Base-by-base conservation (phyloP, 2,329 filamentous ascomycete genomes). In the Aspergillus glaucus region DNA sequence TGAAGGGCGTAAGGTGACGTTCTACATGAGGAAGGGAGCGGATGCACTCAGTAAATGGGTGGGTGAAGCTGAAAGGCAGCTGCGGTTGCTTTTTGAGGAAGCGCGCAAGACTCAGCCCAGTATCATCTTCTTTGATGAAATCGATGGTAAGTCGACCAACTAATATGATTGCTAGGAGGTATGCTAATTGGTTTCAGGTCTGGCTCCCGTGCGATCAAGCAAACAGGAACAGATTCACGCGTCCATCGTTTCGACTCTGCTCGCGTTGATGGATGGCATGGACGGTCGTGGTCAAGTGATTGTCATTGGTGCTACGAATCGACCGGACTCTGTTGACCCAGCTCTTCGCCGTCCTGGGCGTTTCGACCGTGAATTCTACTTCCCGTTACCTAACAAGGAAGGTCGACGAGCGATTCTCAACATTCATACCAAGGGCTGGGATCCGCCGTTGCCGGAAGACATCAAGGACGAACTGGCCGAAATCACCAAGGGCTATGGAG, bases 61-160 rank as follows among this genome's bases (percentile, higher is more conserved):
- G 46, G 93, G 93, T 64, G 93, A 98, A 70, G 93, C 94, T 8
- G 93, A 98, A 71, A 86, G 92, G 70, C 93, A 98, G 66, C 80
- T 98, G 47, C 85, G 93, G 42, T 74, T 97, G 49, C 78, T 98
- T 4, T 98, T 98, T 56, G 93, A 97, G 61, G 93, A 98, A 70
- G 93, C 93, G 14, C 81, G 92, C 53, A 93, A 90, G 67, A 97
- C 87, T 1, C 93, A 98, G 63, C 93, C 93, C 0, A 97, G 92
- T 67, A 98, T 98, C 69, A 98, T 98, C 67, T 98, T 98, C 75
- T 97, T 98, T 60, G 93, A 98, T 66, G 93, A 98, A 68, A 98
- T 98, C 58, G 93, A 98, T 71, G 93, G 93, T 75, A 60, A 62
- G 67, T 48, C 8, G 3, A 9, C 14, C 32, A 14, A 17, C 19